These are phyloP conservation scores for Cystobasidium slooffiae DNA, from an alignment of 1,284 basidiomycete species.

Conservation along the genomic window DNA sequence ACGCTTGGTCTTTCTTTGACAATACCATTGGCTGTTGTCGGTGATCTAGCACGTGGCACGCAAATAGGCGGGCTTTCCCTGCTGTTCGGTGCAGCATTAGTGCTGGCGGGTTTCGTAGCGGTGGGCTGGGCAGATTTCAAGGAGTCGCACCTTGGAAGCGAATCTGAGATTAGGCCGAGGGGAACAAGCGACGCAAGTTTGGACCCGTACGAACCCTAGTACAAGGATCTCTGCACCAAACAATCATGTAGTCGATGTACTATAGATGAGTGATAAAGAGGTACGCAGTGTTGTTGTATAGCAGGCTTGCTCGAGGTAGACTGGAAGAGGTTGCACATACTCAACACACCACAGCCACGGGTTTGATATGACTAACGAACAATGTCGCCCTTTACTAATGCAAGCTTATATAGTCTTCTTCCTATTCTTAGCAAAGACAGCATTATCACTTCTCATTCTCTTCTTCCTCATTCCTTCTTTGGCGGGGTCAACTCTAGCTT, in stretches of 20 bases:
- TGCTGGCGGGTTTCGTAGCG: slow-evolving; percentile 32
- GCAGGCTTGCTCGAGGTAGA: too few species aligned
- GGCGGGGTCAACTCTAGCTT: slow-evolving; percentile 45
- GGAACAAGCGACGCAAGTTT: not conserved
- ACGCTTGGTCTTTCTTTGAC: slow-evolving; percentile 95
- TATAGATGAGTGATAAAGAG: too few species aligned
- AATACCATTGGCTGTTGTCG: slow-evolving; percentile 83
- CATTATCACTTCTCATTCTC: slow-evolving; percentile 35
- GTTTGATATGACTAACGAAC: too few species aligned
- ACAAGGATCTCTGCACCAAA: too few species aligned
- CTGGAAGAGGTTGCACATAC: too few species aligned
- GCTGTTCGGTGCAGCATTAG: slow-evolving; percentile 30
- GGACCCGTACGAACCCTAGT: not conserved
- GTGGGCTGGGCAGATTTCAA: slow-evolving; percentile 36
- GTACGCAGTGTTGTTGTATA: too few species aligned
- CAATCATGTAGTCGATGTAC: too few species aligned
- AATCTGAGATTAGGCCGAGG: not conserved
- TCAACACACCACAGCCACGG: too few species aligned
- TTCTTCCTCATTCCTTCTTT: slow-evolving; percentile 49
- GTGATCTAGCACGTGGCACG: slow-evolving; percentile 71
- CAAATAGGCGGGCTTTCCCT: slow-evolving; percentile 41
- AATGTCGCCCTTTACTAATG: too few species aligned
- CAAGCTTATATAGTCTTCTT: slow-evolving; percentile 43
- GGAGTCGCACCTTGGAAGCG: slow-evolving; percentile 1
- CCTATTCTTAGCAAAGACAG: slow-evolving; percentile 39